Percentiles rank a stretch among this genome's conserved stretches.
Evolutionary conservation across 768 basidiomycete species (phyloP).

Genomic region (Pholiota microspora): DNA sequence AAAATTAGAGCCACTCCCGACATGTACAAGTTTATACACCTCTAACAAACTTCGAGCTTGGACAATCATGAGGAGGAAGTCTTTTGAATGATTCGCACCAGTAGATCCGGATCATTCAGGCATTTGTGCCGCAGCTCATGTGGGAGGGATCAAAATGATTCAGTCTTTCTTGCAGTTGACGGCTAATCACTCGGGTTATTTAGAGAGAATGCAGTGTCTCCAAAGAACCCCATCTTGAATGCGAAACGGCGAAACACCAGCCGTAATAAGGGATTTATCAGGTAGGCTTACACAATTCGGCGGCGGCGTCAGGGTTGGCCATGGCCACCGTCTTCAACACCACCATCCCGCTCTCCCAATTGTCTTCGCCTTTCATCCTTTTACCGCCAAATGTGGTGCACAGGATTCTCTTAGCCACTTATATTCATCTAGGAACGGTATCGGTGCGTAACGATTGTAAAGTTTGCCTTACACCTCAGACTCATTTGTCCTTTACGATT

Average conservation of each 20-base stretch:
- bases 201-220: background rate
- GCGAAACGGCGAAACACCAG: background rate
- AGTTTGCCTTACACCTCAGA: background rate
- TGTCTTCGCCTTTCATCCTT: constrained; percentile 5
- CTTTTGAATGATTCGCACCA: background rate
- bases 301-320: constrained; percentile 1
- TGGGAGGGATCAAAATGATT: background rate
- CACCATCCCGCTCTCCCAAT: constrained; percentile 8
- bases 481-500: no score
- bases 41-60: background rate
- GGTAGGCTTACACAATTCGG: background rate
- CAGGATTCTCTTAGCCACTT: background rate
- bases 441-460: background rate
- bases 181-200: background rate
- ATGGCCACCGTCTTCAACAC: constrained; percentile 9
- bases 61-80: background rate
- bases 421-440: constrained; percentile 10
- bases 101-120: background rate
- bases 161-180: background rate
- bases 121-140: background rate
- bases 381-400: constrained; percentile 2
- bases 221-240: background rate
- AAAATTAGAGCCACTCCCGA: no score
- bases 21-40: no score
- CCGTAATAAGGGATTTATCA: no score